Evolutionary conservation across 257 asterid genomes (phyloP).

Genomic region (Pogostemon cablin): DNA sequence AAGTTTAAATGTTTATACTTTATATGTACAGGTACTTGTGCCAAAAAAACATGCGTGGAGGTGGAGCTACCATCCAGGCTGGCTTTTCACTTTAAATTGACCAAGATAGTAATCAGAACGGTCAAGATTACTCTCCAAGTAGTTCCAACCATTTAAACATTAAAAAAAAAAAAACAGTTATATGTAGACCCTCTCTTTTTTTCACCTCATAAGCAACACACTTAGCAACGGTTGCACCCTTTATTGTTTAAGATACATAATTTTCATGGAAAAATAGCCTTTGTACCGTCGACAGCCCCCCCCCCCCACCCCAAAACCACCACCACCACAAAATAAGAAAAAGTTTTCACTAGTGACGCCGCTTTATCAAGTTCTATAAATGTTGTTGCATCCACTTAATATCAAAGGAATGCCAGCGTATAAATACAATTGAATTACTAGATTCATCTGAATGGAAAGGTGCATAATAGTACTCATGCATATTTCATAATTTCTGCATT

Average conservation of each 20-base stretch:
- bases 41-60: not conserved
- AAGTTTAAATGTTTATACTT: not conserved
- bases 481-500: not conserved
- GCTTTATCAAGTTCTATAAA: not conserved
- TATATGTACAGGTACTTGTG: not conserved
- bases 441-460: not conserved
- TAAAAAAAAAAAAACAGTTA: not conserved
- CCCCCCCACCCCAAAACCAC: too few species aligned
- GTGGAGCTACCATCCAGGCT: not conserved
- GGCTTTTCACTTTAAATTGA: conserved; percentile 1
- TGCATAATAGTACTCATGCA: not conserved
- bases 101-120: conserved; percentile 1
- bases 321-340: too few species aligned
- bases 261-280: too few species aligned
- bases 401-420: not conserved
- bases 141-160: conserved; percentile 7
- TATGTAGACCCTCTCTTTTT: too few species aligned
- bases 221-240: not conserved
- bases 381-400: not conserved
- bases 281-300: too few species aligned
- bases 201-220: too few species aligned
- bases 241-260: too few species aligned
- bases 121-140: not conserved
- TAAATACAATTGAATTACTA: not conserved
- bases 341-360: not conserved